Conservation (phyloP, 2,329 filamentous ascomycete species). For the Trichoderma atroviride region DNA sequence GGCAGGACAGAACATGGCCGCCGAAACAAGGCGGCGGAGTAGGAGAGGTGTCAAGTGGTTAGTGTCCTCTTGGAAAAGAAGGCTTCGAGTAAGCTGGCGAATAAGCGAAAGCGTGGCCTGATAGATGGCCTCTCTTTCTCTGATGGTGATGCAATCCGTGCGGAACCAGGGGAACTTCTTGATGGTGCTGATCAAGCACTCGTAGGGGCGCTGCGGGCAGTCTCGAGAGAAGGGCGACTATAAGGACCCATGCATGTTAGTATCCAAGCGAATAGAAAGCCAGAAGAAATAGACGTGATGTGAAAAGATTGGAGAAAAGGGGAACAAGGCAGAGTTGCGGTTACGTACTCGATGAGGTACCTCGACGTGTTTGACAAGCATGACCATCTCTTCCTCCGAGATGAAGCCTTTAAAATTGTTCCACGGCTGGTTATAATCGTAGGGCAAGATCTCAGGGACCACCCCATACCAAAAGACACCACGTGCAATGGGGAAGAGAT, state of each 20-base stretch:
- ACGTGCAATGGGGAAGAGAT: slow-evolving; percentile 61
- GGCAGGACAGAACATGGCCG: slow-evolving; percentile 60
- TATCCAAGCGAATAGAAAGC: background rate
- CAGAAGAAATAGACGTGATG: background rate
- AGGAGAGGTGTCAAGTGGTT: slow-evolving; percentile 56
- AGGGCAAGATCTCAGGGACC: slow-evolving; percentile 45
- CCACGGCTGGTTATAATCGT: slow-evolving; percentile 47
- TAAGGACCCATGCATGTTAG: slow-evolving; percentile 1
- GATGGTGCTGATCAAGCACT: slow-evolving; percentile 65
- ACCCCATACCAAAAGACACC: slow-evolving; percentile 59
- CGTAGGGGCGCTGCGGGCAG: slow-evolving; percentile 66
- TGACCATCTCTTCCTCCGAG: slow-evolving; percentile 63
- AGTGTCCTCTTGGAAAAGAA: slow-evolving; percentile 45
- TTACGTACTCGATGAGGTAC: slow-evolving; percentile 61
- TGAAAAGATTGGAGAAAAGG: background rate
- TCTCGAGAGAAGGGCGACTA: slow-evolving; percentile 63
- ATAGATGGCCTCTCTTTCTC: slow-evolving; percentile 58
- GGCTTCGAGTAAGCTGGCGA: slow-evolving; percentile 46
- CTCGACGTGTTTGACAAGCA: slow-evolving; percentile 66
- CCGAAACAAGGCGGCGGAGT: slow-evolving; percentile 53
- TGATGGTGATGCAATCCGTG: slow-evolving; percentile 58
- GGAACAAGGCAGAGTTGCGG: background rate
- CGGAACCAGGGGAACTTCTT: slow-evolving; percentile 66
- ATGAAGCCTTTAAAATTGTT: slow-evolving; percentile 63
- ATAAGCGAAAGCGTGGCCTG: slow-evolving; percentile 54